Base-by-base conservation (phyloP, 2,329 filamentous ascomycete genomes). In the Pseudocercospora pini-densiflorae region DNA sequence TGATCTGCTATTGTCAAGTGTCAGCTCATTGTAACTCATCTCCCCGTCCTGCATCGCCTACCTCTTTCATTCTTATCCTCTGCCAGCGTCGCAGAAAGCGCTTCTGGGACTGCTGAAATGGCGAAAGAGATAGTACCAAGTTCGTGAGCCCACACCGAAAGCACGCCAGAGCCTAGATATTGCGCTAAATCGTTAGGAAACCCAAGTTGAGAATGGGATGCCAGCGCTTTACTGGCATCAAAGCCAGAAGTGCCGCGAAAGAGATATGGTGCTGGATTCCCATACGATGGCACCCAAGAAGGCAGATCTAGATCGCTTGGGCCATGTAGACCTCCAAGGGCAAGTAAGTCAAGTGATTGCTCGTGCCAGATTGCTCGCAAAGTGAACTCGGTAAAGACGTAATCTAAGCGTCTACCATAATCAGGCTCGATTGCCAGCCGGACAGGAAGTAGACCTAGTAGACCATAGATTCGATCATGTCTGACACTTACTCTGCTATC, bases 201-300 rank as follows among this genome's bases (percentile, higher is more conserved):
- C 10, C 51, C 51, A 31, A 19, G 12, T 27, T 55, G 51, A 10
- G 23, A 24, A 3, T n/a, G 16, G 10, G 24, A n/a, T 27, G 51
- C 51, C 51, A 55, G 24, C 9, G 51, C 24, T 55, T 55, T 55
- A 9, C 51, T 55, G 23, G 51, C 51, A 5, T 55, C 51, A 55
- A 55, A 55, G 24, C 51, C 51, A 24, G 51, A 55, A 29, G 51
- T 55, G 16, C 51, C 51, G 31, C 51, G 51, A 31, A 55, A 55
- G 51, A 55, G 51, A 31, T 55, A 55, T 10, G 51, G 51, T 31
- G 24, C 27, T 16, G 51, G 23, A 16, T 29, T 9, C 1, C 51
- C 51, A 27, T 55, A 55, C 3, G 24, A 16, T 31, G 51, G 51
- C 27, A 55, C 27, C 51, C 51, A 55, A 2, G 51, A 55, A 29